Percentiles rank a stretch among this genome's conserved stretches.
Evolutionary conservation across 2,329 filamentous ascomycete species (phyloP).

Genomic region (Chaetomiaceae sp.): DNA sequence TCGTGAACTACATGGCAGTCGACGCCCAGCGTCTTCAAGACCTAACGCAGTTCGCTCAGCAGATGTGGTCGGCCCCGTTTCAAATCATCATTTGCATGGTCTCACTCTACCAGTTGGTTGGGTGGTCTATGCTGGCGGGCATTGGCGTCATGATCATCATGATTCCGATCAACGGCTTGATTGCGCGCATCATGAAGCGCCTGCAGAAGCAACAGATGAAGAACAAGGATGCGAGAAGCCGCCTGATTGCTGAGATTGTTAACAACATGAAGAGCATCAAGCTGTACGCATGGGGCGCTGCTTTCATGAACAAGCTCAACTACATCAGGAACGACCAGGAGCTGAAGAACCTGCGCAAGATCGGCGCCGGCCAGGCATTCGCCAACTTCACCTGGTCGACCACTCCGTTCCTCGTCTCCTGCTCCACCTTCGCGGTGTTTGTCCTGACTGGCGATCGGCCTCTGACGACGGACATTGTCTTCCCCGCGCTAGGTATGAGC

Average conservation of each 20-base stretch:
- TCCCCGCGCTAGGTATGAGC: constrained; percentile 60
- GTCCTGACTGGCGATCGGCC: constrained; percentile 77
- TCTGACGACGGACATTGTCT: constrained; percentile 89
- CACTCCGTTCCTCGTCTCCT: constrained; percentile 95
- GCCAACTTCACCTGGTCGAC: constrained; percentile 98
- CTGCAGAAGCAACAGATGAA: constrained; percentile 97
- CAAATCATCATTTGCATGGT: constrained; percentile 95
- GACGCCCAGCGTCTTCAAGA: constrained; percentile 94
- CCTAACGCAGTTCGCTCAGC: constrained; percentile 89
- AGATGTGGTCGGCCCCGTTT: constrained; percentile 94
- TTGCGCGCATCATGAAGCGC: constrained; percentile 88
- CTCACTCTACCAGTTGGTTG: constrained; percentile 91
- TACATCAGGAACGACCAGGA: constrained; percentile 94
- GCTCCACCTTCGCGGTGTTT: constrained; percentile 91
- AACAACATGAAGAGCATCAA: constrained; percentile 99
- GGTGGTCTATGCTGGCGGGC: constrained; percentile 90
- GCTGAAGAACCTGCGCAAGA: constrained; percentile 90
- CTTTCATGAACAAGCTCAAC: constrained; percentile 97
- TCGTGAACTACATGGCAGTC: constrained; percentile 99
- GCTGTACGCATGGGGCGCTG: constrained; percentile 92
- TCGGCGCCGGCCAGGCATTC: constrained; percentile 86
- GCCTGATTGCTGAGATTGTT: constrained; percentile 93
- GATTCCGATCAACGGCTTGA: constrained; percentile 91
- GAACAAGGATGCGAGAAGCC: constrained; percentile 91
- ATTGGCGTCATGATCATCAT: constrained; percentile 94